Evolutionary conservation across 2,329 filamentous ascomycete species (phyloP).

Genomic region (Botrytis pseudocinerea): DNA sequence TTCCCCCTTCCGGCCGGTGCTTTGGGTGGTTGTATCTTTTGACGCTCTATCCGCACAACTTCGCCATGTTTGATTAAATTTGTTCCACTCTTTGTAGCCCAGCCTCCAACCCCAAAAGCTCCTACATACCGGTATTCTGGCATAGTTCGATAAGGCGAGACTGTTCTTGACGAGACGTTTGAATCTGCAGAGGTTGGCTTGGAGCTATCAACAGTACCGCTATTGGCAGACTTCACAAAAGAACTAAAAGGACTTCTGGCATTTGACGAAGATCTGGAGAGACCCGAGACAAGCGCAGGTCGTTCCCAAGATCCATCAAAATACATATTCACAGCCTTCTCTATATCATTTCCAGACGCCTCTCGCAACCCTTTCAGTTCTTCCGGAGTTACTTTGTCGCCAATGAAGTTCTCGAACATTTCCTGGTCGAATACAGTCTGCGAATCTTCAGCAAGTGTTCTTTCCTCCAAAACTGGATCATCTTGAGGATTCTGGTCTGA

Average conservation of each 20-base stretch:
- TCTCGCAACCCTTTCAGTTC: constrained; percentile 53
- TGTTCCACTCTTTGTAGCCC: constrained; percentile 82
- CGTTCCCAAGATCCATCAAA: constrained; percentile 66
- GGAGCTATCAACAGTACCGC: constrained; percentile 1
- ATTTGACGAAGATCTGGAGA: constrained; percentile 18
- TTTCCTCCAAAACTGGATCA: not conserved
- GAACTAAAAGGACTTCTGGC: constrained; percentile 32
- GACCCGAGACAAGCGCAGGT: constrained; percentile 12
- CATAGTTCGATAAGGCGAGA: constrained; percentile 43
- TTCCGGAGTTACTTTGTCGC: constrained; percentile 54
- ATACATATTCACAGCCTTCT: constrained; percentile 68
- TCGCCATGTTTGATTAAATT: constrained; percentile 80
- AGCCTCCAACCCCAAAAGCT: constrained; percentile 86
- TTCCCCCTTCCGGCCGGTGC: constrained; percentile 48
- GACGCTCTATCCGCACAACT: constrained; percentile 79
- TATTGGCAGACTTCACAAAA: constrained; percentile 29
- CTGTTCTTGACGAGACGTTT: constrained; percentile 34
- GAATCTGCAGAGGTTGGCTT: not conserved
- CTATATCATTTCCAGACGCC: constrained; percentile 57
- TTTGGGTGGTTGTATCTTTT: constrained; percentile 66
- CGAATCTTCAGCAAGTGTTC: constrained; percentile 24
- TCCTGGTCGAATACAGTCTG: constrained; percentile 53
- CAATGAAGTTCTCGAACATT: constrained; percentile 60
- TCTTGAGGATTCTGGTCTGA: constrained; percentile 15
- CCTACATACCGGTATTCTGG: constrained; percentile 76